These are phyloP conservation scores for Vachellia pachyceras DNA, from an alignment of 306 rosid species.

Conservation along the genomic window DNA sequence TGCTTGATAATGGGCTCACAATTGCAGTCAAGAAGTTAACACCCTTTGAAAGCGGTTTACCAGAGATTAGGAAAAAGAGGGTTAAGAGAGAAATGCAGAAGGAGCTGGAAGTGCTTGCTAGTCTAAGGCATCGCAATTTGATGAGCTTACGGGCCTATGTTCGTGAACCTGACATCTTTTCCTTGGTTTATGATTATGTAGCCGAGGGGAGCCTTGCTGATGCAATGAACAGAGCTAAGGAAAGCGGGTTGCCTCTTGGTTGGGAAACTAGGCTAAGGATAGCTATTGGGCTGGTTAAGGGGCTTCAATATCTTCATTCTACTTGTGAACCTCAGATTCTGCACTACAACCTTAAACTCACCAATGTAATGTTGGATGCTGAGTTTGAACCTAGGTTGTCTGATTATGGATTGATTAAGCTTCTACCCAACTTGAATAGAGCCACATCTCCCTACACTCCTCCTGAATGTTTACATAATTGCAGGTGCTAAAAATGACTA, in stretches of 20 bases:
- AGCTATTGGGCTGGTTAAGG: slow-evolving; percentile 94
- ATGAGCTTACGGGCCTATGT: slow-evolving; percentile 96
- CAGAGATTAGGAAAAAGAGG: slow-evolving; percentile 58
- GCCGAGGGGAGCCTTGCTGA: slow-evolving; percentile 85
- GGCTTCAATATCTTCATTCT: slow-evolving; percentile 92
- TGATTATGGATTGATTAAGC: slow-evolving; percentile 83
- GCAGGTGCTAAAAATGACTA: slow-evolving; percentile 79
- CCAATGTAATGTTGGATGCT: slow-evolving; percentile 86
- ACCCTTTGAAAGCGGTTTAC: slow-evolving; percentile 62
- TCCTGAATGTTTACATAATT: slow-evolving; percentile 74
- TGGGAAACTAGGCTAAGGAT: slow-evolving; percentile 92
- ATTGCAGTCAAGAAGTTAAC: slow-evolving; percentile 89
- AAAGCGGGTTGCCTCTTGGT: slow-evolving; percentile 61
- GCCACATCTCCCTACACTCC: slow-evolving; percentile 64
- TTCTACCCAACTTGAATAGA: slow-evolving; percentile 60
- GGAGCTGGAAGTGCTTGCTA: slow-evolving; percentile 84
- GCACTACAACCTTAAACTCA: slow-evolving; percentile 81
- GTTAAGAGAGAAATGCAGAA: slow-evolving; percentile 77
- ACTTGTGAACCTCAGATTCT: slow-evolving; percentile 79
- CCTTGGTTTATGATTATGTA: slow-evolving; percentile 85
- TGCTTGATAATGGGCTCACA: slow-evolving; percentile 87
- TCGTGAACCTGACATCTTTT: slow-evolving; percentile 70
- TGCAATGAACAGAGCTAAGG: slow-evolving; percentile 78
- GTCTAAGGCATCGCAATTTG: slow-evolving; percentile 79
- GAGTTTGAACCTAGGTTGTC: slow-evolving; percentile 90